Evolutionary conservation across 768 basidiomycete genomes (phyloP), one percentile per base, ranked within the genome.

Genomic region (Pleurotus djamor): DNA sequence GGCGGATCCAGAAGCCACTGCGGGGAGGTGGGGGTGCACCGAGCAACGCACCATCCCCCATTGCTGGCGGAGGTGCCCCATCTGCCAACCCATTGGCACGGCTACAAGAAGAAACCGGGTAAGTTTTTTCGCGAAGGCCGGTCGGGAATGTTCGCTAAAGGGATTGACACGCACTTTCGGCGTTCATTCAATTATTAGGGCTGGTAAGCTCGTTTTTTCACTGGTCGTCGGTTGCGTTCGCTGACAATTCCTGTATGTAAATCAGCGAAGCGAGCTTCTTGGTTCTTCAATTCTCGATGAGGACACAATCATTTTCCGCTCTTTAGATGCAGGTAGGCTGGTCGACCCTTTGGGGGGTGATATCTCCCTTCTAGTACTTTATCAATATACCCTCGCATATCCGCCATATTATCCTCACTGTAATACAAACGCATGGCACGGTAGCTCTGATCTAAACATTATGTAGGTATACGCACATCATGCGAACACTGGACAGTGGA

Each of bases 1-100:
- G 96, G 45, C 86, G 96, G 43, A 98, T 99, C 63, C 96, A 96
- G 36, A 98, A 98, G 76, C 97, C 97, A 32, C 77, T 99, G 58
- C 84, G 96, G 64, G 97, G 96, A 12, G 94, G 94, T 17, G 96
- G 96, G 45, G 94, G 94, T 59, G 78, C 77, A 41, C 66, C 76
- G 38, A 67, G 71, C 47, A 68, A 76, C 44, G 66, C 74, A 51
- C 75, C 82, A 62, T 66, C 74, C 45, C 67, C 81, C 59, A 72
- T 78, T 56, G 62, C 74, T 58, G 72, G 78, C 37, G 74, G 78
- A 34, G 73, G 75, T n/a, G 73, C 81, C 49, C 78, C 83, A 33
- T 78, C 81, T 14, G 37, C 61, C 54, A 92, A 85, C 71, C 84
- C 91, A 16, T 70, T 94, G 63, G 70, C 82, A 28, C 81, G 91